These are phyloP conservation scores for Chrysoporthe deuterocubensis DNA, from an alignment of 2,329 filamentous ascomycete species.

Conservation along the genomic window DNA sequence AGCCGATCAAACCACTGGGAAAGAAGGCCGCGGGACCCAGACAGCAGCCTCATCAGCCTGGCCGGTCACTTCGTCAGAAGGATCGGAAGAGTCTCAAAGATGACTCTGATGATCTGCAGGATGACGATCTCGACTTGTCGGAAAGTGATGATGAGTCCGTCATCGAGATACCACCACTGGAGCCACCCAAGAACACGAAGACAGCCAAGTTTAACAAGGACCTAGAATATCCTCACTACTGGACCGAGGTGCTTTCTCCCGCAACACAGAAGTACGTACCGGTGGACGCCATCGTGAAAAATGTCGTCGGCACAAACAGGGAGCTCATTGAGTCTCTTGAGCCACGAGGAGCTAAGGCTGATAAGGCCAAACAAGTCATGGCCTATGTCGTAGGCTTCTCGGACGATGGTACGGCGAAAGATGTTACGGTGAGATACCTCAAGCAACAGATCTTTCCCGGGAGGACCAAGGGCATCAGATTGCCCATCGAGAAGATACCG, in stretches of 20 bases:
- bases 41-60: constrained; percentile 13
- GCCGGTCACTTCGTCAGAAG: constrained; percentile 11
- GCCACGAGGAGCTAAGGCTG: constrained; percentile 79
- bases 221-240: constrained; percentile 85
- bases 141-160: constrained; percentile 63
- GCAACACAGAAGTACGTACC: constrained; percentile 78
- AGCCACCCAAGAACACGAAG: constrained; percentile 35
- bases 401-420: constrained; percentile 85
- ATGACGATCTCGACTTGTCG: constrained; percentile 47
- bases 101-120: constrained; percentile 49
- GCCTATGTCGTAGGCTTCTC: constrained; percentile 87
- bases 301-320: constrained; percentile 70
- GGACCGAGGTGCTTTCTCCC: constrained; percentile 87
- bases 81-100: constrained; percentile 32
- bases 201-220: constrained; percentile 68
- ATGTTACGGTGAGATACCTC: constrained; percentile 90
- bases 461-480: constrained; percentile 82
- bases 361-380: constrained; percentile 86
- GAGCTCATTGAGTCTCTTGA: constrained; percentile 78
- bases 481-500: constrained; percentile 79
- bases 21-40: not conserved
- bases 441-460: constrained; percentile 82
- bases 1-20: constrained; percentile 27
- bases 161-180: constrained; percentile 56
- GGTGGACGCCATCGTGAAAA: constrained; percentile 75